A percentile compares a stretch with the other conserved stretches of the same genome.
Conservation (phyloP, 441 rosid genomes). For the Pelargonium fulgidum region DNA sequence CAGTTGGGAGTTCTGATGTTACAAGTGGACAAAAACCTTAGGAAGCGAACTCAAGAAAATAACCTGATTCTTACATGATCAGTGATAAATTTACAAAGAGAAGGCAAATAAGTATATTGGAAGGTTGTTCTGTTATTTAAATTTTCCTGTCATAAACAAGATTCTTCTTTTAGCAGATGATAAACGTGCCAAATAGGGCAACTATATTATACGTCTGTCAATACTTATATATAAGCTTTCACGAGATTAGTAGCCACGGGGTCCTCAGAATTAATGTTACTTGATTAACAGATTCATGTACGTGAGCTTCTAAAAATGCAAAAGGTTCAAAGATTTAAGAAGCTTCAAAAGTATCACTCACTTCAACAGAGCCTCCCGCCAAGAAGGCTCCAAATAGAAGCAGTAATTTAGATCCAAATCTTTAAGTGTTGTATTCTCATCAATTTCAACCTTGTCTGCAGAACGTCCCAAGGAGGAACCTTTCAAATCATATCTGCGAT, state of each 20-base stretch:
- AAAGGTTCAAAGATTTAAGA: conserved; percentile 6
- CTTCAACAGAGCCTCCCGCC: conserved; percentile 79
- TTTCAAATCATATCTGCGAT: conserved; percentile 89
- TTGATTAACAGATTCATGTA: neutral
- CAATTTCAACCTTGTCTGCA: conserved; percentile 82
- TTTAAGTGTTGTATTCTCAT: conserved; percentile 88
- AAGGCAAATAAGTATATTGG: neutral
- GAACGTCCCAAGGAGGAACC: conserved; percentile 94
- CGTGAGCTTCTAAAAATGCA: conserved; percentile 9
- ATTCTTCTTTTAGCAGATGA: neutral
- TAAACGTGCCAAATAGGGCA: neutral
- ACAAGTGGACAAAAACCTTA: neutral
- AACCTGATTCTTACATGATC: neutral
- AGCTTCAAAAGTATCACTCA: conserved; percentile 30
- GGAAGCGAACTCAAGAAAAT: neutral
- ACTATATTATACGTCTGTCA: neutral
- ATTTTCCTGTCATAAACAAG: neutral
- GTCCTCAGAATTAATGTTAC: neutral
- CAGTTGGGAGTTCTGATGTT: neutral
- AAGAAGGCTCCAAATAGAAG: conserved; percentile 86
- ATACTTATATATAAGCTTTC: neutral
- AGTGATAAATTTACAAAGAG: neutral
- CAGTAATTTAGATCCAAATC: conserved; percentile 82
- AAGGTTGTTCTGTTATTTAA: neutral
- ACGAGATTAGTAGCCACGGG: conserved; percentile 2